phyloP scores from a whole-genome alignment of 331 rosid genomes.

The Stylosanthes scabra region DNA sequence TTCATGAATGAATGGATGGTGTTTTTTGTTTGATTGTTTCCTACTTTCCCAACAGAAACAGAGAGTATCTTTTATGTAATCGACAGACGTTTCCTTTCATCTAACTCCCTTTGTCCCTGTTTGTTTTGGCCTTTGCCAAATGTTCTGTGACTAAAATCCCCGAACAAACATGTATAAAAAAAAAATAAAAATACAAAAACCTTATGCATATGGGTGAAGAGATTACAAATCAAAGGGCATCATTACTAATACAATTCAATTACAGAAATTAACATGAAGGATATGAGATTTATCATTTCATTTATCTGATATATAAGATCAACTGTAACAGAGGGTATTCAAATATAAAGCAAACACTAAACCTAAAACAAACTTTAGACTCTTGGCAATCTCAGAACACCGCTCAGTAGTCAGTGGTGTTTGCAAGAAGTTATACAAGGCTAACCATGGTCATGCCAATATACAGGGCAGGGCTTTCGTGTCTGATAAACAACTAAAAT shows the following conservation, averaged over 20 bases:
- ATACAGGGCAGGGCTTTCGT: not conserved
- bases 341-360: too few species aligned
- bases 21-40: not conserved
- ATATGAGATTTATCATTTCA: too few species aligned
- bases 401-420: too few species aligned
- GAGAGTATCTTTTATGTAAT: not conserved
- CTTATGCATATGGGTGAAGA: not conserved
- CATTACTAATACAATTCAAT: not conserved
- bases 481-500: constrained; percentile 14
- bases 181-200: too few species aligned
- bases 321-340: not conserved
- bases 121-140: not conserved
- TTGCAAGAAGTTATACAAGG: not conserved
- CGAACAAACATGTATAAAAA: not conserved
- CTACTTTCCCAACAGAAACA: not conserved
- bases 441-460: not conserved
- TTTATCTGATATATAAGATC: too few species aligned
- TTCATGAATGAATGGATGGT: not conserved
- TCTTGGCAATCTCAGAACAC: too few species aligned
- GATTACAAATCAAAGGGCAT: not conserved
- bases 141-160: not conserved
- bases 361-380: too few species aligned
- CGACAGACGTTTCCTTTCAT: not conserved
- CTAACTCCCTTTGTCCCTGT: not conserved
- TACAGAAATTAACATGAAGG: too few species aligned